Conservation (phyloP, 345 rosid species). For the Populus ilicifolia region DNA sequence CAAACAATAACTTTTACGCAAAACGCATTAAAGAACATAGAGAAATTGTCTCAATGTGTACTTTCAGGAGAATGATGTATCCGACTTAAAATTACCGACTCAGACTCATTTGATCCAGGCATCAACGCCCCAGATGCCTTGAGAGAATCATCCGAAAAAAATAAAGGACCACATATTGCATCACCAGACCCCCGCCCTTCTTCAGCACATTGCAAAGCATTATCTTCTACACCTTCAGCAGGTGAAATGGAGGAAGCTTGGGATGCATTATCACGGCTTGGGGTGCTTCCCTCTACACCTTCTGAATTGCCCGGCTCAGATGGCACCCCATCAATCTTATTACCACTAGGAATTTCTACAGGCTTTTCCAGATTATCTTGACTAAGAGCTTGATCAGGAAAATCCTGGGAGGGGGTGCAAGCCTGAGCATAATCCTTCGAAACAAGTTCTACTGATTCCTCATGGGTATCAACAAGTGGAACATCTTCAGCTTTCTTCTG, state of each 20-base stretch:
- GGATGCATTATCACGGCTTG: constrained; percentile 8
- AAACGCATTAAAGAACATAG: constrained; percentile 34
- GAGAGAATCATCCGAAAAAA: constrained; percentile 38
- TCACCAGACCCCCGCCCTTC: constrained; percentile 27
- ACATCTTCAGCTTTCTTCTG: constrained; percentile 21
- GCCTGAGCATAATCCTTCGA: constrained; percentile 13
- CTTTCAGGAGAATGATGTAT: constrained; percentile 95
- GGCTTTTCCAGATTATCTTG: constrained; percentile 24
- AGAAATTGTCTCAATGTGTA: constrained; percentile 89
- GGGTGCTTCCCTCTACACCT: constrained; percentile 7
- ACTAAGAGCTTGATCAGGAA: constrained; percentile 7
- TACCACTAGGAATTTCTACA: constrained; percentile 3
- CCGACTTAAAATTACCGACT: constrained; percentile 79
- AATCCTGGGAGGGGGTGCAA: constrained; percentile 6
- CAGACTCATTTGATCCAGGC: constrained; percentile 69
- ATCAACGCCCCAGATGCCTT: constrained; percentile 38
- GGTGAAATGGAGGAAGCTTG: background rate
- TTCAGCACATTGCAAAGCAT: constrained; percentile 5
- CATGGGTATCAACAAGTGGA: constrained; percentile 1
- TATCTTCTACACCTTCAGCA: constrained; percentile 16
- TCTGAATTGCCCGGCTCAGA: constrained; percentile 18
- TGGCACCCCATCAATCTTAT: constrained; percentile 27
- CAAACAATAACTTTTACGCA: constrained; percentile 11
- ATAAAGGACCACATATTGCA: constrained; percentile 33
- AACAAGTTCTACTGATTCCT: constrained; percentile 8